phyloP scores from a whole-genome alignment of 1,284 basidiomycete genomes.

The Pseudozyma thailandica region DNA sequence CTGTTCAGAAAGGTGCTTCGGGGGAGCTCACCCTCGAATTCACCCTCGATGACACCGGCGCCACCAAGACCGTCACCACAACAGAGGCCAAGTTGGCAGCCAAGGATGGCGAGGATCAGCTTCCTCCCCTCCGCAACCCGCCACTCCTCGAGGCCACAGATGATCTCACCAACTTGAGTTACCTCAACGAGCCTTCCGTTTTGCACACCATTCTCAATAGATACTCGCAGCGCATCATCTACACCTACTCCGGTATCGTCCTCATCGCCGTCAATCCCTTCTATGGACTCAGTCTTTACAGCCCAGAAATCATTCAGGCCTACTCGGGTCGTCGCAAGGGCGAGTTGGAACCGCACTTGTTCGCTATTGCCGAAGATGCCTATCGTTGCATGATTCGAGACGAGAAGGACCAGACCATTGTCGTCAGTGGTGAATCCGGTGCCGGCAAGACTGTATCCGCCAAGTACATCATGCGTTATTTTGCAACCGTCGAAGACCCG shows the following conservation, averaged over 20 bases:
- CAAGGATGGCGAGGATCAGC: conserved; percentile 62
- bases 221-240: conserved; percentile 96
- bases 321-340: conserved; percentile 92
- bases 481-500: conserved; percentile 94
- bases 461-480: conserved; percentile 99
- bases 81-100: conserved; percentile 52
- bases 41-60: conserved; percentile 61
- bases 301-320: conserved; percentile 95
- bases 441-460: conserved; percentile 99
- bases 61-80: conserved; percentile 56
- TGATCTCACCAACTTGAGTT: conserved; percentile 95
- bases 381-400: conserved; percentile 97
- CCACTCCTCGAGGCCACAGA: conserved; percentile 95
- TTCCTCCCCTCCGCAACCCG: conserved; percentile 95
- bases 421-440: conserved; percentile 98
- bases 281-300: conserved; percentile 78
- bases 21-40: conserved; percentile 59
- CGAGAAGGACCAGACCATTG: conserved; percentile 95
- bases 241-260: conserved; percentile 97
- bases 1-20: conserved; percentile 38
- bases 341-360: conserved; percentile 96
- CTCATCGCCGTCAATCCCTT: conserved; percentile 99
- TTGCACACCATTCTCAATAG: conserved; percentile 96
- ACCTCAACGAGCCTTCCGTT: conserved; percentile 95
- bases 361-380: conserved; percentile 99